Conservation (phyloP, 257 asterid genomes). For the Gentiana macrophylla region DNA sequence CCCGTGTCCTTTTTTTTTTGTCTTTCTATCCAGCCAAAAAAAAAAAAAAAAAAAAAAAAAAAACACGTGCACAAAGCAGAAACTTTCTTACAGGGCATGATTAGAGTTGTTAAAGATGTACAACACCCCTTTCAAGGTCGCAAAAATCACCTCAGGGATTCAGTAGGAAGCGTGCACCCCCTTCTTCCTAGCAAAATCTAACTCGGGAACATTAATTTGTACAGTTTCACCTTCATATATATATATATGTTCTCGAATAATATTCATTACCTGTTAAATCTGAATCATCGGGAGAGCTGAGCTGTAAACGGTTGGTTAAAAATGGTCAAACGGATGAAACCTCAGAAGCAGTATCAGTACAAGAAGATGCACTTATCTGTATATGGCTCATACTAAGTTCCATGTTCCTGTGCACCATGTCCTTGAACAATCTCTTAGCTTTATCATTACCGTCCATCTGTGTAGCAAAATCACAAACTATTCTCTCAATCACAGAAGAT, state of each 20-base stretch:
- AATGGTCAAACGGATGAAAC: slow-evolving; percentile 10
- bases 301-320: slow-evolving; percentile 1
- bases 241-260: background rate
- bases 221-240: slow-evolving; percentile 5
- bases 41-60: too few relatives aligned
- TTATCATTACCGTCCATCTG: slow-evolving; percentile 57
- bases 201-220: slow-evolving; percentile 6
- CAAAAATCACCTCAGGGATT: slow-evolving; percentile 18
- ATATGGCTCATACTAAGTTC: slow-evolving; percentile 35
- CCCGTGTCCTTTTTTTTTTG: too few relatives aligned
- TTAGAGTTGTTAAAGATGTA: slow-evolving; percentile 13
- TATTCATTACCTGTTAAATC: background rate
- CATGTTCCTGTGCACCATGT: slow-evolving; percentile 63
- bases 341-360: slow-evolving; percentile 17
- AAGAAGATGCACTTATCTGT: slow-evolving; percentile 27
- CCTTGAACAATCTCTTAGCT: slow-evolving; percentile 66
- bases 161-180: slow-evolving; percentile 3
- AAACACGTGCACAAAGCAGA: too few relatives aligned
- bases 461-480: slow-evolving; percentile 64
- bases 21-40: too few relatives aligned
- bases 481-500: slow-evolving; percentile 58
- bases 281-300: background rate
- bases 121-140: slow-evolving; percentile 16
- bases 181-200: slow-evolving; percentile 6
- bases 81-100: too few relatives aligned